Evolutionary conservation across 78 protist genomes (phyloP).

Genomic region (Emiliania huxleyi): DNA sequence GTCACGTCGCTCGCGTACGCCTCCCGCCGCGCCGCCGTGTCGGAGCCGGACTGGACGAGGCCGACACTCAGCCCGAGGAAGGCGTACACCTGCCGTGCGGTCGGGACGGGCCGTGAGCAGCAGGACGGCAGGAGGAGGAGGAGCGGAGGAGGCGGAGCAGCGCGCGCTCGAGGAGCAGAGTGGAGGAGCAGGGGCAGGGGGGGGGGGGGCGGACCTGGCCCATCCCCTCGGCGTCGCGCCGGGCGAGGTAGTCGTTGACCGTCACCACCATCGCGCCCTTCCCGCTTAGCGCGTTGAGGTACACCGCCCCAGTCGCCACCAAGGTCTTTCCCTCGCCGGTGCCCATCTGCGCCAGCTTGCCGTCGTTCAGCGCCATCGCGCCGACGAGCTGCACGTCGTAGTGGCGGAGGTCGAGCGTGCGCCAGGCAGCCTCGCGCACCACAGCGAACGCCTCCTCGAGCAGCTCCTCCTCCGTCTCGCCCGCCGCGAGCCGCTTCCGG

Average conservation of each 20-base stretch:
- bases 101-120: not conserved
- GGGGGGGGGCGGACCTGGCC: too few relatives aligned
- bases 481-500: not conserved
- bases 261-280: slow-evolving; percentile 49
- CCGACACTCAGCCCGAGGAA: slow-evolving; percentile 53
- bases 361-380: slow-evolving; percentile 40
- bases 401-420: slow-evolving; percentile 48
- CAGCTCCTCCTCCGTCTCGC: not conserved
- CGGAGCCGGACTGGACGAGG: not conserved
- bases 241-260: slow-evolving; percentile 54
- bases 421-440: slow-evolving; percentile 49
- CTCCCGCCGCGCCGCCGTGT: not conserved
- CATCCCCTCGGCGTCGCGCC: slow-evolving; percentile 51
- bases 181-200: too few relatives aligned
- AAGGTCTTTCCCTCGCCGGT: slow-evolving; percentile 60
- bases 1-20: slow-evolving; percentile 48
- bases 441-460: slow-evolving; percentile 38
- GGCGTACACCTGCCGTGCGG: slow-evolving; percentile 22
- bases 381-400: slow-evolving; percentile 54
- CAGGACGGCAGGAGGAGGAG: too few relatives aligned
- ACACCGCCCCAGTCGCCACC: not conserved
- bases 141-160: too few relatives aligned
- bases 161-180: too few relatives aligned
- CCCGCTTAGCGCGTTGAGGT: slow-evolving; percentile 45
- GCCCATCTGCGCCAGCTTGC: slow-evolving; percentile 48